Evolutionary conservation across 306 rosid species (phyloP).

Genomic region (Cotoneaster glaucophyllus): DNA sequence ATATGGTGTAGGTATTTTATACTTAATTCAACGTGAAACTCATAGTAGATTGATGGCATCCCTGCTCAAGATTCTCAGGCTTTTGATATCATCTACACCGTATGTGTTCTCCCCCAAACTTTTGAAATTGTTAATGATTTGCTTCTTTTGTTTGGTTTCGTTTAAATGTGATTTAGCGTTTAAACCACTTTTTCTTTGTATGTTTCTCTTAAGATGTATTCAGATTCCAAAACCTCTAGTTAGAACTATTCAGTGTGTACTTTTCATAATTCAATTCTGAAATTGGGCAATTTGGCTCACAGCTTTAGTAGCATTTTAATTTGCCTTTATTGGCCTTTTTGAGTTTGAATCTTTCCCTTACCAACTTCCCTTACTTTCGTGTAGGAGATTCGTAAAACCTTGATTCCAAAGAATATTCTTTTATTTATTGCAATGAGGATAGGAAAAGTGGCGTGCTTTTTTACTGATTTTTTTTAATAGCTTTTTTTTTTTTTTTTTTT

Average conservation of each 20-base stretch:
- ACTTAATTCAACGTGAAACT: slow-evolving; percentile 58
- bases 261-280: not conserved
- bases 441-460: not conserved
- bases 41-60: slow-evolving; percentile 70
- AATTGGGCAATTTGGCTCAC: not conserved
- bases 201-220: not conserved
- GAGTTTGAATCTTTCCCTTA: not conserved
- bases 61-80: slow-evolving; percentile 79
- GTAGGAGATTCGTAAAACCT: no score
- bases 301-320: not conserved
- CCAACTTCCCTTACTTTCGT: not conserved
- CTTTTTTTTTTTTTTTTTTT: not conserved
- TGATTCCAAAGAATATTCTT: not conserved
- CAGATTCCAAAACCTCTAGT: not conserved
- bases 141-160: not conserved
- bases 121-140: not conserved
- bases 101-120: slow-evolving; percentile 29
- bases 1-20: slow-evolving; percentile 58
- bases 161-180: not conserved
- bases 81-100: slow-evolving; percentile 83
- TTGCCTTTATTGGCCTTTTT: not conserved
- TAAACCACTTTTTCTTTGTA: not conserved
- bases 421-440: not conserved
- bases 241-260: not conserved
- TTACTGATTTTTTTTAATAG: not conserved